These are phyloP conservation scores for Saturnispora silvae DNA, from an alignment of 805 yeast species.

Conservation along the genomic window DNA sequence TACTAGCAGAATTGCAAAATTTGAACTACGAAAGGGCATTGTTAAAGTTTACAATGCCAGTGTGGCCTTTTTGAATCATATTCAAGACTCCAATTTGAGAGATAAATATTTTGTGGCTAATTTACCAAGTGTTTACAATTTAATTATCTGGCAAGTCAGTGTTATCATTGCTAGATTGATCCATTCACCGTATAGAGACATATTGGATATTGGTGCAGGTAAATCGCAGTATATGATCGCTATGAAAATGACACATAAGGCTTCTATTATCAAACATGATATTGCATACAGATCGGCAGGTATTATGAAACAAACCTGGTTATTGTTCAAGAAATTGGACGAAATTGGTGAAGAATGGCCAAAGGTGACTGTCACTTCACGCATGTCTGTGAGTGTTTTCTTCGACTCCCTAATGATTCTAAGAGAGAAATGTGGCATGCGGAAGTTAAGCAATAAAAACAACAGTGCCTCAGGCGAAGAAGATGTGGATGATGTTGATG, in stretches of 20 bases:
- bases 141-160: constrained; percentile 87
- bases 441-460: constrained; percentile 37
- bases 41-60: constrained; percentile 76
- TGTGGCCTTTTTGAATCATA: constrained; percentile 56
- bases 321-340: constrained; percentile 58
- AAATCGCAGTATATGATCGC: constrained; percentile 59
- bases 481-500: constrained; percentile 21
- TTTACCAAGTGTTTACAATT: constrained; percentile 73
- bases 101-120: constrained; percentile 59
- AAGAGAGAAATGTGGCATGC: constrained; percentile 82
- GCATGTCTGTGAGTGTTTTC: constrained; percentile 88
- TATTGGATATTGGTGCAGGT: constrained; percentile 64
- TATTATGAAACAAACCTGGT: constrained; percentile 92
- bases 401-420: constrained; percentile 83
- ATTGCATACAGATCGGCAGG: constrained; percentile 89
- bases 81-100: constrained; percentile 46
- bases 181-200: constrained; percentile 60
- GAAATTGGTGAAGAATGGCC: constrained; percentile 34
- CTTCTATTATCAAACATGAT: constrained; percentile 84
- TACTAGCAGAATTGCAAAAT: constrained; percentile 33
- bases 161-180: constrained; percentile 70
- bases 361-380: constrained; percentile 54
- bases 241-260: constrained; percentile 56
- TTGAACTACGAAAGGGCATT: constrained; percentile 64
- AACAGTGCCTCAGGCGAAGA: constrained; percentile 12